phyloP scores from a whole-genome alignment of 2,329 filamentous ascomycete genomes.

The Lasiodiplodia citricola region DNA sequence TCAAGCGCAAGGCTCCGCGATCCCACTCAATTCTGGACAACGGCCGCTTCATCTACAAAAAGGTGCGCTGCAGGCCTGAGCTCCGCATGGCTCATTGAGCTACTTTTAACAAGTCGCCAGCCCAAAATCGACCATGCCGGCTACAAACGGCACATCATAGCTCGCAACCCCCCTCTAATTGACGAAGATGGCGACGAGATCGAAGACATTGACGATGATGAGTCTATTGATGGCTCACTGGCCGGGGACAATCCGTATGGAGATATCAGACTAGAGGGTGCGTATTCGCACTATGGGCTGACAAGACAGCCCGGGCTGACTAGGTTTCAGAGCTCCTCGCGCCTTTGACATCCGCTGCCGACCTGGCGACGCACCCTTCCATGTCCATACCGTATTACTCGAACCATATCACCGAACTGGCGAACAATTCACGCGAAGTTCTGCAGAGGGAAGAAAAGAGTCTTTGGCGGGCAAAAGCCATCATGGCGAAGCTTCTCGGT shows the following conservation, averaged over 20 bases:
- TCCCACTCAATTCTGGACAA: conserved; percentile 32
- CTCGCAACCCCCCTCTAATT: conserved; percentile 72
- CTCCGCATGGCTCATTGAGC: neutral
- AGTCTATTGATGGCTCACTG: conserved; percentile 57
- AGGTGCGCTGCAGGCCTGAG: conserved; percentile 56
- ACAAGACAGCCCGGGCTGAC: conserved; percentile 32
- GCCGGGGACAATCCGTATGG: conserved; percentile 74
- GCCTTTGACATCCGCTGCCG: conserved; percentile 75
- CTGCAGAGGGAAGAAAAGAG: conserved; percentile 76
- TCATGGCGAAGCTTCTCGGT: conserved; percentile 75
- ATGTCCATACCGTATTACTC: conserved; percentile 77
- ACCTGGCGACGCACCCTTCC: conserved; percentile 75
- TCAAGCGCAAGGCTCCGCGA: conserved; percentile 70
- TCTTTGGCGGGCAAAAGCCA: conserved; percentile 74
- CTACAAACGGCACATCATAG: conserved; percentile 73
- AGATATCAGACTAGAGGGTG: conserved; percentile 73
- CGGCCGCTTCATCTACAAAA: conserved; percentile 72
- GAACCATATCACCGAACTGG: conserved; percentile 73
- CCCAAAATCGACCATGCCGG: conserved; percentile 77
- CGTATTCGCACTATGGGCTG: neutral
- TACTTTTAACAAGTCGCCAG: conserved; percentile 30
- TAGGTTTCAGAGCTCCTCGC: conserved; percentile 67
- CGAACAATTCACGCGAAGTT: conserved; percentile 70
- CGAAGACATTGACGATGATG: conserved; percentile 73
- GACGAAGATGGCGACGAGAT: conserved; percentile 81